These are phyloP conservation scores for Trichocladium uniseriatum DNA, from an alignment of 495 filamentous ascomycete species.

Conservation along the genomic window DNA sequence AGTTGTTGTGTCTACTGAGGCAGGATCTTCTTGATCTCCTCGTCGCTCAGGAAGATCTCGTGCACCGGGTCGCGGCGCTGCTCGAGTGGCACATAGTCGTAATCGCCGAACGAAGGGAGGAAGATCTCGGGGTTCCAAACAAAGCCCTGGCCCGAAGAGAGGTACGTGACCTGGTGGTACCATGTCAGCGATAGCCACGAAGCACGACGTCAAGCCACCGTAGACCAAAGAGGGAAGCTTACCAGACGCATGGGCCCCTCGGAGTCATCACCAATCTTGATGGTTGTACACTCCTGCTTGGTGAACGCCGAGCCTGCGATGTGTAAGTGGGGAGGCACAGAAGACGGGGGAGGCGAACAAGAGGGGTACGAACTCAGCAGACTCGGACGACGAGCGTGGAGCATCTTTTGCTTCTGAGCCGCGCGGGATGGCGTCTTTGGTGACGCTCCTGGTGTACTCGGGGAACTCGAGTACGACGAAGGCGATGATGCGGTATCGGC, in stretches of 20 bases:
- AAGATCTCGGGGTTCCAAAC: conserved; percentile 63
- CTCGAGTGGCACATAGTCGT: conserved; percentile 51
- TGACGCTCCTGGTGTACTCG: conserved; percentile 33
- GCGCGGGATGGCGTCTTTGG: conserved; percentile 27
- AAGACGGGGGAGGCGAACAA: neutral
- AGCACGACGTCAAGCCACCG: neutral
- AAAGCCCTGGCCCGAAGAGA: conserved; percentile 59
- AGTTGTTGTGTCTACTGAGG: conserved; percentile 31
- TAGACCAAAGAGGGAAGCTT: conserved; percentile 20
- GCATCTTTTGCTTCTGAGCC: conserved; percentile 33
- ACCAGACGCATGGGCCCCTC: conserved; percentile 56
- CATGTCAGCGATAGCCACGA: conserved; percentile 4
- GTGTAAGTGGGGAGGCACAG: conserved; percentile 7
- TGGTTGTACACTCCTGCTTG: conserved; percentile 57
- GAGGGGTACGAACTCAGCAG: conserved; percentile 40
- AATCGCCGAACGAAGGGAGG: conserved; percentile 48
- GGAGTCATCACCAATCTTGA: conserved; percentile 55
- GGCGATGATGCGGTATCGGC: conserved; percentile 36
- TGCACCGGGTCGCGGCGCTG: conserved; percentile 57
- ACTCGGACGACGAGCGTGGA: conserved; percentile 44
- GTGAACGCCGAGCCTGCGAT: conserved; percentile 49
- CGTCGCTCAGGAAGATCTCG: conserved; percentile 58
- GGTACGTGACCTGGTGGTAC: conserved; percentile 52
- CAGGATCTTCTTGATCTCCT: conserved; percentile 49
- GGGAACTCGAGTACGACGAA: conserved; percentile 47